Conservation (phyloP, 2,329 filamentous ascomycete genomes). For the Arthroderma uncinatum region DNA sequence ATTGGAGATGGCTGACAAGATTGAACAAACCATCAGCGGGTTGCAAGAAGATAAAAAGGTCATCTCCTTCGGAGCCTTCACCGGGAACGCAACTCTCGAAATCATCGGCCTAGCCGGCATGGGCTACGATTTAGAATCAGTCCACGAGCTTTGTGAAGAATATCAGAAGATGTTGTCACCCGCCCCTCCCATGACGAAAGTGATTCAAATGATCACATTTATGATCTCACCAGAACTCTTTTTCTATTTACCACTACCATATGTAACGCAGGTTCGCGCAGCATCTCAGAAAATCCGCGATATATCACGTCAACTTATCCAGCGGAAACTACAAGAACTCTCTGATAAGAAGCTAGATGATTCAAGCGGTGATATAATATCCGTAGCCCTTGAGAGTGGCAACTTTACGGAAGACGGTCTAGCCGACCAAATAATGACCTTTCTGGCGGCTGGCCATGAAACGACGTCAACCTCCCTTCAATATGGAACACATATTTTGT, state of each 20-base stretch:
- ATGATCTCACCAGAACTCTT: conserved; percentile 55
- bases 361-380: conserved; percentile 57
- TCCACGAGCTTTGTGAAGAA: conserved; percentile 42
- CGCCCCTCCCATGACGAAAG: conserved; percentile 11
- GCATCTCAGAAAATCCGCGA: conserved; percentile 51
- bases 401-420: conserved; percentile 67
- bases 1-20: conserved; percentile 52
- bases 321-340: conserved; percentile 53
- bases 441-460: conserved; percentile 72
- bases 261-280: conserved; percentile 53
- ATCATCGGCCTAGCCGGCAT: conserved; percentile 65
- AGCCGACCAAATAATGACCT: conserved; percentile 85
- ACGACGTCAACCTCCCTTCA: conserved; percentile 65
- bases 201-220: conserved; percentile 40
- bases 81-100: conserved; percentile 58
- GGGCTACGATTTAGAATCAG: conserved; percentile 55
- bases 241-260: conserved; percentile 53
- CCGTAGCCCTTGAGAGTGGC: conserved; percentile 64
- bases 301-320: conserved; percentile 58
- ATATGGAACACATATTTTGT: conserved; percentile 65
- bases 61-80: conserved; percentile 49
- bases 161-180: conserved; percentile 22
- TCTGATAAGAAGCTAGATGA: conserved; percentile 18
- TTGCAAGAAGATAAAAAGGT: conserved; percentile 34
- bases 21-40: conserved; percentile 38